A percentile compares a stretch with the other conserved stretches of the same genome.
Evolutionary conservation across 139 green algal genomes (phyloP).

Genomic region (Trebouxia sp.): DNA sequence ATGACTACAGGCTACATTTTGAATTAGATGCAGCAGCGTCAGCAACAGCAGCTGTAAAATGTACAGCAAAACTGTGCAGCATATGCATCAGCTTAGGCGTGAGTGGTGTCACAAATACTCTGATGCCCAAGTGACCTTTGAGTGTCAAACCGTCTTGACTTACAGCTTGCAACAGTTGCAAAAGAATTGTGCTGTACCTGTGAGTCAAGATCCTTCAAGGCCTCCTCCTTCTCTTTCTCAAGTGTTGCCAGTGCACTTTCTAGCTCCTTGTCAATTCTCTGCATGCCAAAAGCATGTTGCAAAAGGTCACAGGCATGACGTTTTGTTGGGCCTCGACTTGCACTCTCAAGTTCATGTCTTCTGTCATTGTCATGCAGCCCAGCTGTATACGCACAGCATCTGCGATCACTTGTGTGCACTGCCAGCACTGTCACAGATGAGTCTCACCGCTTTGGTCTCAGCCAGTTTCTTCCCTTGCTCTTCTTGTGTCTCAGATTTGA

Average conservation of each 20-base stretch:
- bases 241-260: constrained; percentile 56
- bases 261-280: constrained; percentile 69
- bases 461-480: constrained; percentile 52
- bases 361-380: no score
- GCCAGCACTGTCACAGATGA: neutral
- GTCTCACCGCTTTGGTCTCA: constrained; percentile 50
- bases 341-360: no score
- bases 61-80: no score
- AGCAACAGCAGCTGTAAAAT: no score
- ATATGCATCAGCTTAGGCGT: no score
- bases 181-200: constrained; percentile 66
- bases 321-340: no score
- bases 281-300: neutral
- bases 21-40: neutral
- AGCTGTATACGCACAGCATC: no score
- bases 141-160: neutral
- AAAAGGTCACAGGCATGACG: no score
- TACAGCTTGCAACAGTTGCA: no score
- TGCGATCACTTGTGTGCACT: no score
- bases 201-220: constrained; percentile 70
- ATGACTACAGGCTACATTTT: neutral
- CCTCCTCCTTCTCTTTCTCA: constrained; percentile 73
- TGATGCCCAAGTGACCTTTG: neutral
- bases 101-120: no score
- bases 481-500: constrained; percentile 42